Evolutionary conservation across 768 basidiomycete species (phyloP).

Genomic region (Amanita thiersii): DNA sequence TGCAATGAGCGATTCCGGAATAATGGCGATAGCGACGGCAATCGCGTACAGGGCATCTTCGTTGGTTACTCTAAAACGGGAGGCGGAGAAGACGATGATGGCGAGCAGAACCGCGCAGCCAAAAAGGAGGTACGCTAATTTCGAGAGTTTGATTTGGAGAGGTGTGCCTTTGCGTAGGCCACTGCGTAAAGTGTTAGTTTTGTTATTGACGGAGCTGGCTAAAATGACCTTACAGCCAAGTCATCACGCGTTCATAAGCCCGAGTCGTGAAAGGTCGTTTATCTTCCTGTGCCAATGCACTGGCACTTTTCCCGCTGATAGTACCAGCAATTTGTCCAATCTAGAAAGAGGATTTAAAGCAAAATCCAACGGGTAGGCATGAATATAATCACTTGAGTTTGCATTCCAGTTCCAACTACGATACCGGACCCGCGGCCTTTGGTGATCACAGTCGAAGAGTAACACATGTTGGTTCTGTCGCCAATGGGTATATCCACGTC

Average conservation of each 20-base stretch:
- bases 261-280: too few species aligned
- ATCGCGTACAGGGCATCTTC: slow-evolving; percentile 21
- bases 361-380: not conserved
- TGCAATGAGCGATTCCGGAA: slow-evolving; percentile 34
- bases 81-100: slow-evolving; percentile 29
- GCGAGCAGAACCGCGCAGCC: slow-evolving; percentile 26
- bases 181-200: too few species aligned
- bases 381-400: slow-evolving; percentile 42
- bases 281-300: slow-evolving; percentile 10
- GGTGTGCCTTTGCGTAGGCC: too few species aligned
- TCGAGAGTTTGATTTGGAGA: slow-evolving; percentile 28
- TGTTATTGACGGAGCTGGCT: too few species aligned
- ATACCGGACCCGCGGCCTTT: slow-evolving; percentile 45
- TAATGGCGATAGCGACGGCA: slow-evolving; percentile 29
- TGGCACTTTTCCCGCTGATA: slow-evolving; percentile 20
- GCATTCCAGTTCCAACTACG: slow-evolving; percentile 42
- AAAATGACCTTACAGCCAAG: too few species aligned
- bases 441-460: slow-evolving; percentile 33
- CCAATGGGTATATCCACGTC: slow-evolving; percentile 32
- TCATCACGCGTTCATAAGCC: too few species aligned
- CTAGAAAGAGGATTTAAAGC: slow-evolving; percentile 11
- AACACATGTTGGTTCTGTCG: slow-evolving; percentile 34
- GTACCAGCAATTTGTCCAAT: slow-evolving; percentile 30
- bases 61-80: slow-evolving; percentile 22
- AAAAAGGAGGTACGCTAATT: slow-evolving; percentile 27